Evolutionary conservation across 768 basidiomycete genomes (phyloP), one percentile per base, ranked within the genome.

Genomic region (Rhodosporidiobolus odoratus): DNA sequence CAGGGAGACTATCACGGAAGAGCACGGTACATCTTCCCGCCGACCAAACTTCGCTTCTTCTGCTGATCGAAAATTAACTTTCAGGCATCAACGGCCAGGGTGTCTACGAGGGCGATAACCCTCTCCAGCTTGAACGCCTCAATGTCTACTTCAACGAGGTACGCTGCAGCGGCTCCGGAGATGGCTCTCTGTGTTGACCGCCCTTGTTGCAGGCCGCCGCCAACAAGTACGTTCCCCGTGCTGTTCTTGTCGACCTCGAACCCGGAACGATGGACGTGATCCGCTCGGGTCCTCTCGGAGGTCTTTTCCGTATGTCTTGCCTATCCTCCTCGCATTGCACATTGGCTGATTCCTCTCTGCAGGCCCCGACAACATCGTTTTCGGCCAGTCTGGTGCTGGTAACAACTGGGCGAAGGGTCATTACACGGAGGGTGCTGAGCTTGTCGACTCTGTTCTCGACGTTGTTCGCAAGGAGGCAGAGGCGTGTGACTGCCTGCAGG

Each of bases 401-500:
- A 97, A 99, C 87, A 98, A 98, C 84, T 98, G 96, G 96, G 95
- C 96, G 35, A 99, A 97, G 89, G 57, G 95, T 32, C 74, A 61
- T 80, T 93, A 93, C 83, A 91, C 89, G 53, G 89, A 92, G 81
- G 94, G 95, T 76, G 96, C 96, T 79, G 96, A 99, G 84, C 87
- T 98, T 79, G 96, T 98, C 75, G 96, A 99, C 83, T 86, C 90
- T 58, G 95, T 99, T 62, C 85, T 98, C 77, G 95, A 99, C 80
- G 95, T 99, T 76, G 94, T 98, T 66, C 90, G 96, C 78, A 96
- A 95, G 84, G 95, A 98, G 84, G 95, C 96, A 67, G 96, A 99
- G 82, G 91, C 88, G 48, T 92, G 91, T 72, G 96, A 98, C 82
- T 92, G 89, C 81, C 89, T 98, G 40, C 96, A 98, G 82, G 96